phyloP scores from a whole-genome alignment of 345 rosid genomes.

The Gossypium herbaceum region DNA sequence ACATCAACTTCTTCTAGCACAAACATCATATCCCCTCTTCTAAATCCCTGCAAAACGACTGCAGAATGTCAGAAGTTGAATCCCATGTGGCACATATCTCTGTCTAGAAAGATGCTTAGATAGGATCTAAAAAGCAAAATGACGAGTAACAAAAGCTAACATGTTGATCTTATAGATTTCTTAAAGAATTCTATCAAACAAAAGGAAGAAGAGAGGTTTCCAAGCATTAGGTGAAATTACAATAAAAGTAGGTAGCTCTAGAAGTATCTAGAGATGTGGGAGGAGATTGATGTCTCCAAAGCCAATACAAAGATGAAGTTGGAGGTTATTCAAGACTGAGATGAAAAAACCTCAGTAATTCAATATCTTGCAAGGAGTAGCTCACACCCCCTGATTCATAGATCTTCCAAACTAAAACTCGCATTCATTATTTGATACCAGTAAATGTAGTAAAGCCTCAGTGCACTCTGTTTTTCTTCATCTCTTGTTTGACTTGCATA shows the following conservation, averaged over 20 bases:
- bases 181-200: background rate
- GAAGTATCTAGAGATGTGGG: background rate
- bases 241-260: background rate
- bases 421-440: background rate
- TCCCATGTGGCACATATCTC: background rate
- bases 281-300: background rate
- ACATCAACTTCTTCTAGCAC: background rate
- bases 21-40: background rate
- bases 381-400: too few species aligned
- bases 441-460: background rate
- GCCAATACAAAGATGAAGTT: background rate
- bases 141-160: background rate
- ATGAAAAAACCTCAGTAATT: background rate
- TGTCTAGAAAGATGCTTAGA: background rate
- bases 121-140: background rate
- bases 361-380: background rate
- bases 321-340: background rate
- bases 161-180: background rate
- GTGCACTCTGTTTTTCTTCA: background rate
- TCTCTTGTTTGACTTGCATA: background rate
- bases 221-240: background rate
- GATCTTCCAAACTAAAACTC: background rate
- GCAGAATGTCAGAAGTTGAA: background rate
- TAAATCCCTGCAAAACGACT: background rate
- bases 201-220: background rate